A percentile compares a stretch with the other conserved stretches of the same genome.
phyloP scores from a whole-genome alignment of 73 alveolate species.

The Tetrahymena elliotti region DNA sequence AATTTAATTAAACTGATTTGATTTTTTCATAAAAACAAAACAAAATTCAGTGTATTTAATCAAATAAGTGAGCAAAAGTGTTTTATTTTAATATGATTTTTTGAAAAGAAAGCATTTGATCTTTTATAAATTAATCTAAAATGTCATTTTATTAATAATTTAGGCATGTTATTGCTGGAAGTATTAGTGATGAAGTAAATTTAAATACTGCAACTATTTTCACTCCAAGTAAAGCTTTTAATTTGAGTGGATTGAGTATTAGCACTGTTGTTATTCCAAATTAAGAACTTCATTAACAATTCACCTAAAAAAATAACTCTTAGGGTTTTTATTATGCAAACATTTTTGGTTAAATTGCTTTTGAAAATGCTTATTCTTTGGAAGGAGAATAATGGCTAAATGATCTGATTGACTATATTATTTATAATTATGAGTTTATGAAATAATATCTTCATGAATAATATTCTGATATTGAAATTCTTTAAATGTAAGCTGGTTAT shows the following conservation, averaged over 20 bases:
- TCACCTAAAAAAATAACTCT: not conserved
- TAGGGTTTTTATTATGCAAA: not conserved
- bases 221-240: not conserved
- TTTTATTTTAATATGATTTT: no score
- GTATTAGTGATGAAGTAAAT: not conserved
- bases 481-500: not conserved
- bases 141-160: no score
- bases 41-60: no score
- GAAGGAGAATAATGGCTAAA: not conserved
- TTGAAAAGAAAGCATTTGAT: no score
- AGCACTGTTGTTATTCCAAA: not conserved
- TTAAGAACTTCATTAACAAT: not conserved
- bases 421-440: not conserved
- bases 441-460: no score
- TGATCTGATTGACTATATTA: not conserved
- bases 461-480: not conserved
- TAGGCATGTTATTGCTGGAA: not conserved
- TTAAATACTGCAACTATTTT: not conserved
- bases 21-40: no score
- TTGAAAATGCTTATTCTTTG: not conserved
- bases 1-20: no score
- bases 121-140: no score
- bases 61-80: no score
- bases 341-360: not conserved
- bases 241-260: not conserved